These are phyloP conservation scores for Pleurotus tuoliensis DNA, from an alignment of 768 basidiomycete genomes.

Conservation along the genomic window DNA sequence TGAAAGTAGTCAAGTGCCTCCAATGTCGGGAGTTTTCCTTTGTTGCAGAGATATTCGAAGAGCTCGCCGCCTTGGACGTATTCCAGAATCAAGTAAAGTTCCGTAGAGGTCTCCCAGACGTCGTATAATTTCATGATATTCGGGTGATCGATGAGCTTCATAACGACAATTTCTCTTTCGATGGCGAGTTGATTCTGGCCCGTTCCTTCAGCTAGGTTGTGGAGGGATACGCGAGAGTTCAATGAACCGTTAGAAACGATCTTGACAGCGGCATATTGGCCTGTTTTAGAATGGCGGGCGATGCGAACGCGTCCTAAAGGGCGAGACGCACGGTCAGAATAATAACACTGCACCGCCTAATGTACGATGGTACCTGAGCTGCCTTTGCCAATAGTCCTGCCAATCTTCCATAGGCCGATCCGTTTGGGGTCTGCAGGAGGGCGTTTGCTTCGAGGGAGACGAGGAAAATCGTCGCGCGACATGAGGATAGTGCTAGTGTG, in stretches of 20 bases:
- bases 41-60: conserved; percentile 85
- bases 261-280: conserved; percentile 90
- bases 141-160: conserved; percentile 96
- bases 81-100: conserved; percentile 90
- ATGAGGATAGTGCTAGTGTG: conserved; percentile 15
- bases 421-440: conserved; percentile 49
- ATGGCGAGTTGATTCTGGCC: conserved; percentile 78
- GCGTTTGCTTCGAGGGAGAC: conserved; percentile 21
- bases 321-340: background rate
- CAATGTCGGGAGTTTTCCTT: conserved; percentile 61
- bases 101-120: conserved; percentile 91
- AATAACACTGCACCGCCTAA: background rate
- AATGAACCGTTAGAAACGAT: conserved; percentile 81
- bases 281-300: conserved; percentile 83
- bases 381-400: conserved; percentile 79
- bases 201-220: conserved; percentile 65
- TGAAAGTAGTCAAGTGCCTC: conserved; percentile 89
- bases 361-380: conserved; percentile 54
- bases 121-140: conserved; percentile 94
- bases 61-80: conserved; percentile 94
- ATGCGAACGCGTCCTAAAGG: conserved; percentile 81
- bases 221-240: conserved; percentile 63
- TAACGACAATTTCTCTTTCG: conserved; percentile 93
- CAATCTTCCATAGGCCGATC: conserved; percentile 82
- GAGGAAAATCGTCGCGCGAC: conserved; percentile 20